A percentile compares a stretch with the other conserved stretches of the same genome.
Evolutionary conservation across 768 basidiomycete genomes (phyloP).

Genomic region (Amanita brunnescens): DNA sequence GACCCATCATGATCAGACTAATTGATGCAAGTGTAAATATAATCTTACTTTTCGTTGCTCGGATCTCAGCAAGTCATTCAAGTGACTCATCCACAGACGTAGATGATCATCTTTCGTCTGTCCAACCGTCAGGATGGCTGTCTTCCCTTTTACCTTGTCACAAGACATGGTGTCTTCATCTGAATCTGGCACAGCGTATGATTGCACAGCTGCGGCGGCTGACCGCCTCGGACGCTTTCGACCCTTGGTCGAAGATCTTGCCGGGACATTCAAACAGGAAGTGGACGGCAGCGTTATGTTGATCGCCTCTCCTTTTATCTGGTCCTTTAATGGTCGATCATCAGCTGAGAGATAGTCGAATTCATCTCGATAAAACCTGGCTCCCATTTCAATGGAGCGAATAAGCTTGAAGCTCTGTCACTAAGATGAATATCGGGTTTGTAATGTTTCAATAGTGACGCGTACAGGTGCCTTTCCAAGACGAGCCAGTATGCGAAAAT

Average conservation of each 20-base stretch:
- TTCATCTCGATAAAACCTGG: conserved; percentile 62
- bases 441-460: neutral
- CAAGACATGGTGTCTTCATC: conserved; percentile 51
- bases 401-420: conserved; percentile 41
- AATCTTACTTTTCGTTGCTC: conserved; percentile 60
- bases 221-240: conserved; percentile 55
- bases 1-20: conserved; percentile 7
- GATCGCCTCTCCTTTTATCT: conserved; percentile 2
- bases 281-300: conserved; percentile 36
- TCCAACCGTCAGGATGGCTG: conserved; percentile 8
- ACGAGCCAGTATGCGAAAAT: conserved; percentile 66
- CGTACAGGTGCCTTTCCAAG: conserved; percentile 55
- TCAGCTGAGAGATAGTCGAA: conserved; percentile 48
- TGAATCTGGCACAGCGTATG: conserved; percentile 61
- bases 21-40: neutral
- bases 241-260: conserved; percentile 18
- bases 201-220: conserved; percentile 41
- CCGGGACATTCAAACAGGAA: conserved; percentile 9
- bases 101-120: conserved; percentile 33
- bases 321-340: conserved; percentile 17
- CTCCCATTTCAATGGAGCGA: conserved; percentile 54
- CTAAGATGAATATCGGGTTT: neutral
- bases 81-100: conserved; percentile 63
- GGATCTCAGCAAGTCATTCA: conserved; percentile 48
- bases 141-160: neutral